Evolutionary conservation across 345 rosid genomes (phyloP), one percentile per base, ranked within the genome.

Genomic region (Gossypioides kirkii): DNA sequence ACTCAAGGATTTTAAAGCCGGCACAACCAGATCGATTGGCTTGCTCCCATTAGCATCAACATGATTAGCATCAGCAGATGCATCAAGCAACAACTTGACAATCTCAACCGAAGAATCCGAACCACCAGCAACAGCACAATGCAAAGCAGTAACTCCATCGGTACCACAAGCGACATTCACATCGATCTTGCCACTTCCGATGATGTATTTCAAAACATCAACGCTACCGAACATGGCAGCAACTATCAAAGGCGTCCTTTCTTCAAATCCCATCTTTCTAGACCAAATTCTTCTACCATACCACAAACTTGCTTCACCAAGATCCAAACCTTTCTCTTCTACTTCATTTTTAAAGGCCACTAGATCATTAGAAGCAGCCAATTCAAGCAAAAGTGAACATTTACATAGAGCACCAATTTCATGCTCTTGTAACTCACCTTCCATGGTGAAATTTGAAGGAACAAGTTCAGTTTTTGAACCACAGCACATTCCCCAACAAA

Each of bases 111-210:
- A 80, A 1, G 92, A 80, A 71, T 61, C 65, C 0, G 94, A 72
- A 54, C 94, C 87, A 28, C 96, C 93, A 25, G 97, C 95, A 72
- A 86, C 92, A 14, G 96, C 98, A 74, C 93, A 91, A 82, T 94
- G 98, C 71, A 94, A 93, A 13, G 98, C 97, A 46, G 98, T 90
- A 66, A 85, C 89, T 80, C 82, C 85, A 85, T 91, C 97, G 9
- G 74, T 77, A 42, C 97, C 88, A 36, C 90, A 91, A 77, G 84
- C 84, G 73, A 87, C 83, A 50, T 90, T 87, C 69, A 90, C 89
- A 69, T 90, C 86, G 42, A 80, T 76, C 59, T 79, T 87, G 8
- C 84, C 86, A 0, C 87, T 81, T 63, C 75, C 81, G 2, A 88
- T 77, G 16, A 94, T 81, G 71, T 90, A 91, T 82, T 80, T 90